A percentile compares a stretch with the other conserved stretches of the same genome.
These are phyloP conservation scores for Lachancea lanzarotensis DNA, from an alignment of 805 yeast species.

Conservation along the genomic window DNA sequence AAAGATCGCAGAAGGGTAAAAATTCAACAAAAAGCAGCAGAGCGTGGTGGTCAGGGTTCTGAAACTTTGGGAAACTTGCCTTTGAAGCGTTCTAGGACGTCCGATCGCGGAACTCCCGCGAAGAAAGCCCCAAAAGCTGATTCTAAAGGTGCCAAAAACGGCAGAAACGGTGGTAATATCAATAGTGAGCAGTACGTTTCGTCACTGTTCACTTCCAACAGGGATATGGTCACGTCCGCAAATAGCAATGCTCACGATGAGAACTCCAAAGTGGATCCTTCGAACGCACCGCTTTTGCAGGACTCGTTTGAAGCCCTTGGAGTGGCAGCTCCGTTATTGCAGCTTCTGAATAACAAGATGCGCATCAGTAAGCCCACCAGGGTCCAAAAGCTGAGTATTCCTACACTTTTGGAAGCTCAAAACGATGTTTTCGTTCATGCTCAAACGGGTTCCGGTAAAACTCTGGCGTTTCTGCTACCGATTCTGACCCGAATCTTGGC, in stretches of 20 bases:
- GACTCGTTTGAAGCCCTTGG: slow-evolving; percentile 71
- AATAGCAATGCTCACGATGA: slow-evolving; percentile 36
- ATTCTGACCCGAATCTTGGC: slow-evolving; percentile 66
- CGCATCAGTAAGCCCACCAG: slow-evolving; percentile 66
- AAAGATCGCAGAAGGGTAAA: slow-evolving; percentile 66
- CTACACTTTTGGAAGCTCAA: slow-evolving; percentile 43
- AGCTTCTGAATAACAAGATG: slow-evolving; percentile 52
- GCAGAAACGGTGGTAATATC: background rate
- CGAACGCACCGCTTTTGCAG: slow-evolving; percentile 74
- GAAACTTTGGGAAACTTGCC: background rate
- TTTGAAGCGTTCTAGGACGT: background rate
- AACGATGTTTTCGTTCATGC: slow-evolving; percentile 86
- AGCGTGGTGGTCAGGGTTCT: background rate
- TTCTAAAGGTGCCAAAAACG: background rate
- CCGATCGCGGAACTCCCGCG: background rate
- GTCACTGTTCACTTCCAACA: slow-evolving; percentile 72
- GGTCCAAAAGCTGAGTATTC: slow-evolving; percentile 77
- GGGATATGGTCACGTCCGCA: slow-evolving; percentile 38
- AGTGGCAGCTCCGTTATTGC: slow-evolving; percentile 45
- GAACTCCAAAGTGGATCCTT: slow-evolving; percentile 40
- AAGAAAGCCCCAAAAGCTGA: background rate
- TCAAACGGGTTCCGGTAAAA: slow-evolving; percentile 98
- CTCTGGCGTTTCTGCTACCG: slow-evolving; percentile 81
- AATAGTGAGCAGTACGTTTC: slow-evolving; percentile 58
- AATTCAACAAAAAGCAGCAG: slow-evolving; percentile 38